These are phyloP conservation scores for Cenchrus fungigraminus DNA, from an alignment of 176 grass and related monocot species.

Conservation along the genomic window DNA sequence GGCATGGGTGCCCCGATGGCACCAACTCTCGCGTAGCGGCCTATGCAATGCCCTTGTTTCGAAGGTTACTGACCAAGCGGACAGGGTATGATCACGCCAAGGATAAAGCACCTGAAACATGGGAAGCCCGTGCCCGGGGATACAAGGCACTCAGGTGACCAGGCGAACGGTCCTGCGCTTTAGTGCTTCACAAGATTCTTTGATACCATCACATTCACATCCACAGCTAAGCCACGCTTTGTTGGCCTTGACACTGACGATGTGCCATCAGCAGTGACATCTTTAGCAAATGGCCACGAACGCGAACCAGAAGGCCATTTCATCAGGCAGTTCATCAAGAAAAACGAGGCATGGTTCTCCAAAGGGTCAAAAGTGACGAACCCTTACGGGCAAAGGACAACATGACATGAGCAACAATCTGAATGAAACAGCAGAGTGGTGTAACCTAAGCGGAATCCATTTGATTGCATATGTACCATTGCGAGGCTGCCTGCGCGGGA, in stretches of 20 bases:
- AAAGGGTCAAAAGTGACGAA: slow-evolving; percentile 5
- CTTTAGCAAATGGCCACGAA: not conserved
- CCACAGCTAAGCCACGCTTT: no score
- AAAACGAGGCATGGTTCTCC: not conserved
- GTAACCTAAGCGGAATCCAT: slow-evolving; percentile 26
- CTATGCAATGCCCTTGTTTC: not conserved
- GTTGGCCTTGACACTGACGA: not conserved
- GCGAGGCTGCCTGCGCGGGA: slow-evolving; percentile 13
- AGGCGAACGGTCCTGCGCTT: not conserved
- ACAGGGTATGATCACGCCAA: slow-evolving; percentile 31
- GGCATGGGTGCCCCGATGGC: not conserved
- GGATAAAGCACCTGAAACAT: slow-evolving; percentile 25
- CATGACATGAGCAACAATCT: slow-evolving; percentile 16
- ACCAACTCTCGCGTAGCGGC: not conserved
- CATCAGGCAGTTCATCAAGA: not conserved
- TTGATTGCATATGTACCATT: slow-evolving; percentile 13
- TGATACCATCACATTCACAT: not conserved
- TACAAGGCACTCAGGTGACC: slow-evolving; percentile 23
- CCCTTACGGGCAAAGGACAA: not conserved
- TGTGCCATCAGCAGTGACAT: not conserved
- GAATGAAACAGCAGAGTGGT: not conserved
- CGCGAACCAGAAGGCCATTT: not conserved
- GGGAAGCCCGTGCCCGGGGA: not conserved
- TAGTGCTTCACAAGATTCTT: not conserved
- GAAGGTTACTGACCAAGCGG: not conserved